These are phyloP conservation scores for Ensete glaucum DNA, from an alignment of 176 grass and related monocot genomes.

Conservation along the genomic window DNA sequence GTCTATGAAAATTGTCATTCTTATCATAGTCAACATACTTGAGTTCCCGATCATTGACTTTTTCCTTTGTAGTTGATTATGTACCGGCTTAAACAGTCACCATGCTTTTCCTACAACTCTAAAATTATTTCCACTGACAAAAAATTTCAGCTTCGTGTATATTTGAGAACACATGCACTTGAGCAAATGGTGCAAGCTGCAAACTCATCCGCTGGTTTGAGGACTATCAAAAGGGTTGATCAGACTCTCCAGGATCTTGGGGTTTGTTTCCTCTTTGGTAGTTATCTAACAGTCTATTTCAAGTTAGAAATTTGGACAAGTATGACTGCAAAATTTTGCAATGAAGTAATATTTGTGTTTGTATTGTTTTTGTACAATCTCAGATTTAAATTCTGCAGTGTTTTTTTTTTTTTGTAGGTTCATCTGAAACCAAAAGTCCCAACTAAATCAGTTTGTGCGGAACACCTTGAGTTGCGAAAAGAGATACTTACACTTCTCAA, in stretches of 20 bases:
- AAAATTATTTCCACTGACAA: neutral
- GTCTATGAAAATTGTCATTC: neutral
- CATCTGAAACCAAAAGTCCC: constrained; percentile 96
- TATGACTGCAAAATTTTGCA: neutral
- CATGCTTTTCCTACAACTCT: neutral
- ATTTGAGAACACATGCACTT: constrained; percentile 82
- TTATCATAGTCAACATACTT: neutral
- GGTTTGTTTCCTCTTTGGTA: constrained; percentile 38
- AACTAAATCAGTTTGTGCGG: constrained; percentile 87
- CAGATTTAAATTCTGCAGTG: neutral
- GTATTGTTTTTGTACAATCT: neutral
- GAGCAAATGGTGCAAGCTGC: constrained; percentile 95
- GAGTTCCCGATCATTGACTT: neutral
- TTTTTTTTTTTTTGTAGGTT: constrained; percentile 41
- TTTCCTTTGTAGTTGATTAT: neutral
- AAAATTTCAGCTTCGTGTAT: constrained; percentile 63
- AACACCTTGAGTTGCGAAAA: constrained; percentile 94
- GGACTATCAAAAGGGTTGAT: constrained; percentile 80
- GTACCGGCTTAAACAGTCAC: neutral
- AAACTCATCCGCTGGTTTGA: constrained; percentile 74
- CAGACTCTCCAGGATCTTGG: constrained; percentile 86
- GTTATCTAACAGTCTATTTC: neutral
- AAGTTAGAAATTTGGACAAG: neutral
- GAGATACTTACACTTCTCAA: constrained; percentile 98
- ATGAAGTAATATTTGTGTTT: neutral